Conservation (phyloP, 805 yeast species). For the Lachancea cidri region DNA sequence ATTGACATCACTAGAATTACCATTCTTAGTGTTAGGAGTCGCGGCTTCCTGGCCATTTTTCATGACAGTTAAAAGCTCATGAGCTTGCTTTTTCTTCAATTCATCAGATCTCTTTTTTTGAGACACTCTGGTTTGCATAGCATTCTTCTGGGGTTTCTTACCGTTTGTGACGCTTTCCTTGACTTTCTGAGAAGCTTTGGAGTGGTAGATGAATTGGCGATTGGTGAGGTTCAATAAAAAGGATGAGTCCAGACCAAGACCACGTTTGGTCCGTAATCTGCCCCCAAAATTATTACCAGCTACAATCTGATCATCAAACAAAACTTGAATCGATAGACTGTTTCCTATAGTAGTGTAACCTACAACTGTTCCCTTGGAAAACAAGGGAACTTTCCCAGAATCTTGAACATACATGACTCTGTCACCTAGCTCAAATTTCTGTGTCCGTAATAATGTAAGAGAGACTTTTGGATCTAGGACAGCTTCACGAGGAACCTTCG, state of each 20-base stretch:
- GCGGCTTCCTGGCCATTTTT: constrained; percentile 28
- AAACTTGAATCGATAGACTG: constrained; percentile 58
- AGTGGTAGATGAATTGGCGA: constrained; percentile 71
- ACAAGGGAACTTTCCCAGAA: constrained; percentile 84
- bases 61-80: constrained; percentile 42
- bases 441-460: constrained; percentile 63
- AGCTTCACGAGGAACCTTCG: constrained; percentile 81
- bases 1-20: constrained; percentile 1
- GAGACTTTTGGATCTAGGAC: constrained; percentile 72
- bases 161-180: constrained; percentile 31
- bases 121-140: constrained; percentile 9
- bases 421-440: constrained; percentile 81
- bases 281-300: constrained; percentile 83
- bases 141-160: constrained; percentile 28
- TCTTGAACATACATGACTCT: constrained; percentile 80
- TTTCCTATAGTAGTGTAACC: constrained; percentile 58
- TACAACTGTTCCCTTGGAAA: constrained; percentile 85
- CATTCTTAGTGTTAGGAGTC: constrained; percentile 3
- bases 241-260: constrained; percentile 75
- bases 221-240: constrained; percentile 72
- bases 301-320: constrained; percentile 78
- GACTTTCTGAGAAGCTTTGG: constrained; percentile 49
- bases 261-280: constrained; percentile 71
- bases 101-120: constrained; percentile 26
- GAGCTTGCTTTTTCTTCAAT: constrained; percentile 32